Conservation (phyloP, 257 asterid species). For the Paraleonurus japonicus region DNA sequence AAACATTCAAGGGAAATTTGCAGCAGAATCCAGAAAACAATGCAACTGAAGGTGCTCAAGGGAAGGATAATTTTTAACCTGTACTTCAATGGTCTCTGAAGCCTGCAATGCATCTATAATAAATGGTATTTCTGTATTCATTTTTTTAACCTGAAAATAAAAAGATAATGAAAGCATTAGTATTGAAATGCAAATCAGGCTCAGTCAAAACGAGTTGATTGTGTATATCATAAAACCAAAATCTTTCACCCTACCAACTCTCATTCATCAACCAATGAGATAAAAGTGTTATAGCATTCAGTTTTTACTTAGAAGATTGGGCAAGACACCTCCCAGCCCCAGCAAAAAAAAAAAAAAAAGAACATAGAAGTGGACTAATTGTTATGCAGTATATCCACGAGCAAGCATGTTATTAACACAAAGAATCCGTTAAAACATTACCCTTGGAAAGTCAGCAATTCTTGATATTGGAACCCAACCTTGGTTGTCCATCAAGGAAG, state of each 20-base stretch:
- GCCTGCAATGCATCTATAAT: slow-evolving; percentile 70
- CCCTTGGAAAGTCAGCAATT: slow-evolving; percentile 83
- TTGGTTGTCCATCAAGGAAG: slow-evolving; percentile 76
- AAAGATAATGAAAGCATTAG: not conserved
- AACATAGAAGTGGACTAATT: not conserved
- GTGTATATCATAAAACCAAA: slow-evolving; percentile 7
- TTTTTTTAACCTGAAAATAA: slow-evolving; percentile 62
- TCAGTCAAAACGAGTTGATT: not conserved
- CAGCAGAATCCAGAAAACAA: slow-evolving; percentile 11
- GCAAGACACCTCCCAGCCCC: not conserved
- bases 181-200: slow-evolving; percentile 19
- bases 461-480: slow-evolving; percentile 79
- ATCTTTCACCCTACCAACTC: not conserved
- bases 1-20: not conserved
- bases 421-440: slow-evolving; percentile 35
- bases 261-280: not conserved
- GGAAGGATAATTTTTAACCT: slow-evolving; percentile 41
- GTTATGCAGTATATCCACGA: slow-evolving; percentile 6
- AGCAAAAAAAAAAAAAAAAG: not conserved
- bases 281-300: not conserved
- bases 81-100: slow-evolving; percentile 67
- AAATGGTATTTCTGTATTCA: slow-evolving; percentile 62
- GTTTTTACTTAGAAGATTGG: not conserved
- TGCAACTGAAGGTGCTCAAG: slow-evolving; percentile 3
- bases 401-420: not conserved